Conservation (phyloP, 306 rosid genomes). For the Gleditsia sinensis region DNA sequence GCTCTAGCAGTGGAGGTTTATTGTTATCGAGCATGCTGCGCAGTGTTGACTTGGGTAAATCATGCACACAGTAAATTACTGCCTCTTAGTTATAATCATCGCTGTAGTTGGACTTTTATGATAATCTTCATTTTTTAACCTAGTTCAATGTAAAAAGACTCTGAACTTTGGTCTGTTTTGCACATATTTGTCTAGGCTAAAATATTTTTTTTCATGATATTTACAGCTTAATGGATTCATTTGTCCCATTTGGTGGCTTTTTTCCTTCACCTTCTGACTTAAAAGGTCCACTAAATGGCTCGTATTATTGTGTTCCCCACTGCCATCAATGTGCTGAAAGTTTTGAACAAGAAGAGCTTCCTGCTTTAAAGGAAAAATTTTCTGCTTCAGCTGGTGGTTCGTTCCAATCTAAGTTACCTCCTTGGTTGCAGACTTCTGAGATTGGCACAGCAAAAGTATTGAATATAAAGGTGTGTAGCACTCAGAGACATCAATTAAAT, state of each 20-base stretch:
- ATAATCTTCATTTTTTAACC: neutral
- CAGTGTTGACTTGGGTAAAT: too few species aligned
- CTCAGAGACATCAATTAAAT: slow-evolving; percentile 23
- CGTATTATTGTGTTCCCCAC: slow-evolving; percentile 51
- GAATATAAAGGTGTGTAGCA: slow-evolving; percentile 71
- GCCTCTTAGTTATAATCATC: too few species aligned
- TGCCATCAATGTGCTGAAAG: slow-evolving; percentile 52
- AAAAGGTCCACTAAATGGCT: slow-evolving; percentile 49
- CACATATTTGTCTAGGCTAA: slow-evolving; percentile 24
- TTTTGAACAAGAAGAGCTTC: slow-evolving; percentile 57
- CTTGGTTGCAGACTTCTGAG: slow-evolving; percentile 71
- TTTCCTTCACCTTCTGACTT: slow-evolving; percentile 82
- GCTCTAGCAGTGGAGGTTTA: too few species aligned
- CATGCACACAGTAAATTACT: too few species aligned
- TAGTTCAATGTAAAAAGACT: neutral
- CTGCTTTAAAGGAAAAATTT: slow-evolving; percentile 49
- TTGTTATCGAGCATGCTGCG: too few species aligned
- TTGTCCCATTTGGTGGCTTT: slow-evolving; percentile 96
- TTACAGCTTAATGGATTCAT: slow-evolving; percentile 92
- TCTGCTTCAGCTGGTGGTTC: slow-evolving; percentile 50
- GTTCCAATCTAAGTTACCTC: slow-evolving; percentile 64
- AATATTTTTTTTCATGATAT: slow-evolving; percentile 36
- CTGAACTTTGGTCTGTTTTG: neutral
- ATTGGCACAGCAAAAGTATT: slow-evolving; percentile 43
- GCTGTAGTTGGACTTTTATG: neutral